A percentile compares a stretch with the other conserved stretches of the same genome.
phyloP scores from a whole-genome alignment of 148 eudicot species.

The Selenicereus undatus region DNA sequence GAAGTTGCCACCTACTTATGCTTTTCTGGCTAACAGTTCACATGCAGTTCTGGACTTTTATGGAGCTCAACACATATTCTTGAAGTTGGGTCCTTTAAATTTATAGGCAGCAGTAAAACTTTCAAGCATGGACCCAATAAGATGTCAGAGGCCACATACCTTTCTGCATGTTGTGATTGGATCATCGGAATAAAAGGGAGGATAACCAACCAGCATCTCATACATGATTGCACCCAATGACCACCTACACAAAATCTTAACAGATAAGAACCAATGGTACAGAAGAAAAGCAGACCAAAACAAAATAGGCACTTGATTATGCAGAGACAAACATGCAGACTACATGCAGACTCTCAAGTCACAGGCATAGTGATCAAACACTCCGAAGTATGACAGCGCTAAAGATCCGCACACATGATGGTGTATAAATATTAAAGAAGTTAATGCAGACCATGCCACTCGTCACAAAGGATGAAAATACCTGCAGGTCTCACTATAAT shows the following conservation, averaged over 20 bases:
- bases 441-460: not conserved
- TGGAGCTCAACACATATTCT: constrained; percentile 1
- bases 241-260: constrained; percentile 65
- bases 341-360: not conserved
- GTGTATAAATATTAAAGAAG: not conserved
- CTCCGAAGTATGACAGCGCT: not conserved
- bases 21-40: not conserved
- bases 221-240: constrained; percentile 97
- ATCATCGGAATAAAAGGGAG: constrained; percentile 94
- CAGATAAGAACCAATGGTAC: constrained; percentile 11
- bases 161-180: constrained; percentile 93
- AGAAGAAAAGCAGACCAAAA: not conserved
- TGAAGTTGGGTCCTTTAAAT: not conserved
- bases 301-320: not conserved
- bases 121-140: not conserved
- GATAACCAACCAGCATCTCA: constrained; percentile 97
- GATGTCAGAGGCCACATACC: constrained; percentile 42
- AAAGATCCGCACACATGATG: not conserved
- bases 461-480: not conserved
- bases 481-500: not conserved
- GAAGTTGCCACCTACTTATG: not conserved
- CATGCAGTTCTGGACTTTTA: not conserved
- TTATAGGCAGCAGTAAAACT: not conserved
- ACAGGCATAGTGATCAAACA: not conserved
- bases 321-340: not conserved